A percentile compares a stretch with the other conserved stretches of the same genome.
These are phyloP conservation scores for Sporothrix schenckii DNA, from an alignment of 2,329 filamentous ascomycete species.

Conservation along the genomic window DNA sequence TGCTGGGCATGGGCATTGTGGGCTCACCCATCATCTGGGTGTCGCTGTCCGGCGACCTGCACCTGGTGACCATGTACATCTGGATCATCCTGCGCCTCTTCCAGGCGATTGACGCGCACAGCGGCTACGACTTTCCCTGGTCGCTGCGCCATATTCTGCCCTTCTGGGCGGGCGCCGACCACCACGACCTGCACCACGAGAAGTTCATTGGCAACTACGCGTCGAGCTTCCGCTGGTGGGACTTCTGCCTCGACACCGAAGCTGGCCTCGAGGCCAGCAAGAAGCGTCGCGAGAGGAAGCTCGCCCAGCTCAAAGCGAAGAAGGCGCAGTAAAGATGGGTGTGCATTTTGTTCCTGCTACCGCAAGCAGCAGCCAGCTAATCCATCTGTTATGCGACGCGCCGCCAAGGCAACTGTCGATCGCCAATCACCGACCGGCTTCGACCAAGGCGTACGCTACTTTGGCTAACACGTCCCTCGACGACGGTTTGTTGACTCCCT, in stretches of 20 bases:
- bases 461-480: neutral
- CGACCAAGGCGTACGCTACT: neutral
- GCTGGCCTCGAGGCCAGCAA: constrained; percentile 84
- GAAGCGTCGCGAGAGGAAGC: constrained; percentile 77
- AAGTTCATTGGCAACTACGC: constrained; percentile 98
- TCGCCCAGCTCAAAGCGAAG: constrained; percentile 65
- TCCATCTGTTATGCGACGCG: neutral
- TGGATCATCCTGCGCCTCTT: constrained; percentile 94
- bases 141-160: constrained; percentile 87
- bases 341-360: neutral
- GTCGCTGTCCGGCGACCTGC: constrained; percentile 79
- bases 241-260: constrained; percentile 91
- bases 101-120: constrained; percentile 97
- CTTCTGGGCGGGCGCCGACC: constrained; percentile 96
- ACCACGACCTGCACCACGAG: constrained; percentile 97
- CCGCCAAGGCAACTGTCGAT: neutral
- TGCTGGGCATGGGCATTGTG: constrained; percentile 85
- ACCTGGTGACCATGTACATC: constrained; percentile 95
- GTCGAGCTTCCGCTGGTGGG: constrained; percentile 99
- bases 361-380: neutral
- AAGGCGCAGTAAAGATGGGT: constrained; percentile 62
- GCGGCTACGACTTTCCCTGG: constrained; percentile 98
- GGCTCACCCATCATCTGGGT: constrained; percentile 82
- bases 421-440: neutral
- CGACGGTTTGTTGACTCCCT: neutral